Evolutionary conservation across 2,329 filamentous ascomycete species (phyloP), one percentile per base, ranked within the genome.

Genomic region (Chaetomiaceae sp.): DNA sequence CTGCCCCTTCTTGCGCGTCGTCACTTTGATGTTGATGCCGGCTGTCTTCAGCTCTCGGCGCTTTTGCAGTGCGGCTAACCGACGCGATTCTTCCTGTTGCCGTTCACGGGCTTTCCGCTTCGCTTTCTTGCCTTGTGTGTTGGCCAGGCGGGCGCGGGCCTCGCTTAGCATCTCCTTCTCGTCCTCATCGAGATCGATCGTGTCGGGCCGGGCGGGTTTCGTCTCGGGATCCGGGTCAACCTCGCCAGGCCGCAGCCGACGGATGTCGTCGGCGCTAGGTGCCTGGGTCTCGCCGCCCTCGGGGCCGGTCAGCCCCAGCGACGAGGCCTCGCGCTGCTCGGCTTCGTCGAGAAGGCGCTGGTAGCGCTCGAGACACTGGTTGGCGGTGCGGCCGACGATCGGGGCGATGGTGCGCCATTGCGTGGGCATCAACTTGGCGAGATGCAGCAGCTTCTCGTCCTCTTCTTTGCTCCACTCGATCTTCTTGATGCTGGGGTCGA

Each of bases 131-230:
- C 93, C 93, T 68, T 97, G 93, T 10, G 93, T 97, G 61, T 98
- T 98, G 53, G 93, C 93, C 54, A 98, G 73, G 70, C 93, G 88
- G 46, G 93, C 93, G 63, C 93, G 87, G 57, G 93, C 93, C 70
- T 98, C 93, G 64, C 90, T 96, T 61, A 98, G 69, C 93, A 98
- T 98, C 68, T 98, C 93, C 72, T 98, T 97, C 68, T 98, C 93
- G 63, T 98, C 93, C 65, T 98, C 93, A 63, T 98, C 93, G 60
- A 98, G 81, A 67, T 98, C 93, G 63, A 98, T 93, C 6, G 93
- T 96, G 66, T 98, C 93, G 32, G 93, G 93, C 50, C 90, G 79
- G 29, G 93, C 93, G 45, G 93, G 93, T 66, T 96, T 96, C 57
- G 86, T 93, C 68, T 98, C 93, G 9, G 93, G 89, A 60, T 97